Base-by-base conservation (phyloP, 208 protist genomes). In the Trypanosoma brucei region DNA sequence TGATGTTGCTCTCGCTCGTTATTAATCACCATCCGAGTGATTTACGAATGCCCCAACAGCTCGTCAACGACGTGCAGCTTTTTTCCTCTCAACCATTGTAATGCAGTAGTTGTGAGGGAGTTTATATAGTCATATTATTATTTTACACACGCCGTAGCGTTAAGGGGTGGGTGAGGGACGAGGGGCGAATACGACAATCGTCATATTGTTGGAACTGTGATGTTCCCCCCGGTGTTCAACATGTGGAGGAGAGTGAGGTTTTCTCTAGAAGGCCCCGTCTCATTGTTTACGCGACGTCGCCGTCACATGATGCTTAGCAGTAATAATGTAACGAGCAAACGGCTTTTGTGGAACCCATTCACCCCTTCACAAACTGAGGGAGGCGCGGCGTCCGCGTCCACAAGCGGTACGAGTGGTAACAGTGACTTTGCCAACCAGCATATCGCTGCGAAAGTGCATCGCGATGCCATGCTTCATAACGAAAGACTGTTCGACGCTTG, bases 401-500 rank as follows among this genome's bases (percentile, higher is more conserved):
- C 22, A 22, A 22, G 22, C 22, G 22, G 22, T 22, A 22, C 22
- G 22, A 22, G 22, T 39, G 45, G 13, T 31, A 50, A 65, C 35
- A 55, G 31, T 33, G 70, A 63, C 40, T 45, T 60, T 3, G 52
- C 64, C 33, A 70, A 82, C 63, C 75, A 82, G 64, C 64, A 73
- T 37, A 63, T 69, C 34, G 74, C 84, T 48, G 46, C 63, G 9
- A 78, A 78, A 49, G 84, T 77, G 1, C 75, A 78, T 56, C 69
- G 63, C 1, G 67, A 72, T 55, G 79, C 80, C 11, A 66, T 75
- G 38, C 59, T 77, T 53, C 75, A 84, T 49, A 88, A 86, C 46
- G 83, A 93, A 50, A 82, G 76, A n/a, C 63, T 94, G 5, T 40
- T 88, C 4, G 79, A 78, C 39, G 79, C 80, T 11, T 94, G 84